Evolutionary conservation across 768 basidiomycete species (phyloP), one percentile per base, ranked within the genome.

Genomic region (Candolleomyces eurysporus): DNA sequence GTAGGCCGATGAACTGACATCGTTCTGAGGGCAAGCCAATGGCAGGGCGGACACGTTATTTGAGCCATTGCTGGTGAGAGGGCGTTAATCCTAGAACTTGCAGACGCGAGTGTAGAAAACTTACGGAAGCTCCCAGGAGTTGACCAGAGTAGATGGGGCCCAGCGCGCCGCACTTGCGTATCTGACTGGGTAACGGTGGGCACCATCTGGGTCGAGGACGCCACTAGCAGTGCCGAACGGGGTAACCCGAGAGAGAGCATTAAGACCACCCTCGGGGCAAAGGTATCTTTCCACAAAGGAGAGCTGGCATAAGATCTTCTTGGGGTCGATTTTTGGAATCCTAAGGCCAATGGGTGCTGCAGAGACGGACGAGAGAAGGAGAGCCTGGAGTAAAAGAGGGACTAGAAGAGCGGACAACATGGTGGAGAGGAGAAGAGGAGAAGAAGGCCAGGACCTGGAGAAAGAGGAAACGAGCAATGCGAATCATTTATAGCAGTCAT

Each of bases 11-110:
- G 78, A 63, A 65, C 82, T 76, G 13, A 84, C 74, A 62, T 65
- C 73, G 49, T 75, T 74, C 71, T 94, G 94, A 9, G 90, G 88
- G 69, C 93, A 96, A 8, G 85, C 80, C 4, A 86, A 78, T 19
- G 92, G 92, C 36, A 91, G 75, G 9, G 73, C 74, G 0, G 86
- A 76, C 11, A 77, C 74, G 68, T 89, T 78, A 5, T 79, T 76
- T 36, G 78, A 71, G 16, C 79, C 80, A 63, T 82, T 81, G 4
- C 88, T 89, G 63, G 52, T 56, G 31, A 48, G 48, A 60, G 45
- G 42, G 49, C 8, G 39, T 56, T 56, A 51, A 46, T 39, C 42
- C n/a, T 48, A 45, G 48, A 26, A 26, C 4, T 26, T 58, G 31
- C 39, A 32, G 31, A 5, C 26, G 4, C 4, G 21, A 5, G 9